Evolutionary conservation across 257 asterid species (phyloP).

Genomic region (Solanum raphanifolium): DNA sequence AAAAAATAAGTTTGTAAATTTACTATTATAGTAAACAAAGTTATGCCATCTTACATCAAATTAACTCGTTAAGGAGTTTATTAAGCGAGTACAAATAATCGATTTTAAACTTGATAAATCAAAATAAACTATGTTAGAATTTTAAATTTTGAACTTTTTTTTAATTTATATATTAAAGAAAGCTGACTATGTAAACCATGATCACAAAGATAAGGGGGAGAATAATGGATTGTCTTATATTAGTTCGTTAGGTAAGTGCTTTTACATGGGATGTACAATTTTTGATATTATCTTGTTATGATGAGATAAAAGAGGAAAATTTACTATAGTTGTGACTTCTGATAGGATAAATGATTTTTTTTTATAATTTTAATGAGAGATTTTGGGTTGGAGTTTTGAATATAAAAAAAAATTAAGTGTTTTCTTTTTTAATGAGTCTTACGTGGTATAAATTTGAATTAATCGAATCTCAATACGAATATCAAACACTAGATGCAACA

Average conservation of each 20-base stretch:
- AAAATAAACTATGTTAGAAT: not conserved
- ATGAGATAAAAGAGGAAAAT: not conserved
- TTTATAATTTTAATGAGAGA: not conserved
- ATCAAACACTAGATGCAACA: fast-evolving
- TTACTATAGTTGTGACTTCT: not conserved
- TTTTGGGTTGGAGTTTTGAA: not conserved
- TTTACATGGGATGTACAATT: not conserved
- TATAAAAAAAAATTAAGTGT: not conserved
- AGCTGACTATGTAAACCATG: not conserved
- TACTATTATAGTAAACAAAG: not conserved
- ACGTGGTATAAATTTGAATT: not conserved
- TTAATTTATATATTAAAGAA: not conserved
- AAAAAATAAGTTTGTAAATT: not conserved
- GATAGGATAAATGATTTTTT: not conserved
- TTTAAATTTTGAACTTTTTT: not conserved
- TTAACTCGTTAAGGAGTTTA: not conserved
- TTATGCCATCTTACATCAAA: not conserved
- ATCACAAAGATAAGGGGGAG: not conserved
- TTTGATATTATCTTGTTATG: not conserved
- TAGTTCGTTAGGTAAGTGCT: not conserved
- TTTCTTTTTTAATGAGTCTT: not conserved
- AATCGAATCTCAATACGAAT: not conserved
- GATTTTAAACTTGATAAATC: not conserved
- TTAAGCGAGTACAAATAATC: too few relatives aligned
- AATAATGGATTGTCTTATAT: not conserved